phyloP scores from a whole-genome alignment of 176 grass and related monocot genomes.

The Triticum turgidum region DNA sequence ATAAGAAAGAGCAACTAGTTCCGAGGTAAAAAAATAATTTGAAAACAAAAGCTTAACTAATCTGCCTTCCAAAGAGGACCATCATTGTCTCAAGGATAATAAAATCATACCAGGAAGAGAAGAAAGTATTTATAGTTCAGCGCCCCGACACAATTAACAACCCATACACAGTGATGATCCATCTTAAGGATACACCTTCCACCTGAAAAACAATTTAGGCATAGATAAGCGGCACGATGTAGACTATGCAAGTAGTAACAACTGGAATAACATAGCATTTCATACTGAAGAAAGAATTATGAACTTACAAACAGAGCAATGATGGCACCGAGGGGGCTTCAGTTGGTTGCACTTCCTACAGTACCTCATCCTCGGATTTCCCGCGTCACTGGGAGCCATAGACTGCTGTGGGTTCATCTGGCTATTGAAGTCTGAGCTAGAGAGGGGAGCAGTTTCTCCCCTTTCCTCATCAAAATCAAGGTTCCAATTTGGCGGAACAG shows the following conservation, averaged over 20 bases:
- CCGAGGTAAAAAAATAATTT: neutral
- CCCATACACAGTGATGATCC: conserved; percentile 99
- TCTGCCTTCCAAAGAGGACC: neutral
- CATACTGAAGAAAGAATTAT: neutral
- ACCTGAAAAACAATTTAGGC: conserved; percentile 61
- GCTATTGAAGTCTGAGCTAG: conserved; percentile 50
- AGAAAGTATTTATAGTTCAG: conserved; percentile 97
- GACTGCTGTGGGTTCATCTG: conserved; percentile 63
- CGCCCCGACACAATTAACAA: conserved; percentile 94
- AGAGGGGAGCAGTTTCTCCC: conserved; percentile 72
- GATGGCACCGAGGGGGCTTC: conserved; percentile 95
- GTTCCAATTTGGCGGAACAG: conserved; percentile 82
- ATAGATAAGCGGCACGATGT: neutral
- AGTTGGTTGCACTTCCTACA: conserved; percentile 93
- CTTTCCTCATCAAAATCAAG: conserved; percentile 77
- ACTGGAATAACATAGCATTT: neutral
- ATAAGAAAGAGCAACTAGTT: neutral
- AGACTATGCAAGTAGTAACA: neutral
- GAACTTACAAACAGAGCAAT: conserved; percentile 97
- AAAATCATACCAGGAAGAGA: conserved; percentile 79
- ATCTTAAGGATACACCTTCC: conserved; percentile 90
- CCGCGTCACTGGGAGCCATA: conserved; percentile 23
- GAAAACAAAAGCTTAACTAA: neutral
- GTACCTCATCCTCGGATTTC: conserved; percentile 65
- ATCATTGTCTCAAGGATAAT: conserved; percentile 13